Evolutionary conservation across 495 filamentous ascomycete genomes (phyloP), one percentile per base, ranked within the genome.

Genomic region (Aspergillus homomorphus): DNA sequence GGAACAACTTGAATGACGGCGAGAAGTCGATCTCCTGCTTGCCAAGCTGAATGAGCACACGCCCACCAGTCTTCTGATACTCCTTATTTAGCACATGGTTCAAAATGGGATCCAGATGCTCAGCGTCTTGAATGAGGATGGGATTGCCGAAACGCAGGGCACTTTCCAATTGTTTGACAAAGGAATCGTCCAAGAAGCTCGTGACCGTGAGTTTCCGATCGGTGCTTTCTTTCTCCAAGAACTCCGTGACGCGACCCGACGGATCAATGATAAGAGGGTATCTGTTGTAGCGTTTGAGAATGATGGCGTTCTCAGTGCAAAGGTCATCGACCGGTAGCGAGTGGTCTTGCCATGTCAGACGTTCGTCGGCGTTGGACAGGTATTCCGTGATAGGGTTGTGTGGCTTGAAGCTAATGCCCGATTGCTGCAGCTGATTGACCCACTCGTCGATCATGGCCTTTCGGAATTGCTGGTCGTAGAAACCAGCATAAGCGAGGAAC

Each of bases 21-120:
- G 94, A 99, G 74, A 99, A 98, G 74, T 99, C 94, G 56, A 99
- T 99, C 71, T 98, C 92, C 74, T 99, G 95, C 72, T 93, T 97
- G 63, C 94, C 94, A 28, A 99, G 87, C 69, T 98, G 94, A 58
- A 98, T 98, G 49, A 99, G 83, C 41, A 99, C 94, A 81, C 94
- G 92, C 15, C 94, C 94, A 56, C 94, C 94, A n/a, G 94, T 99
- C 77, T 92, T 96, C 72, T 99, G 94, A 72, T 99, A 98, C 67
- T 99, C 94, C 72, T 98, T 98, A 76, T 99, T 99, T 71, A 99
- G 85, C 48, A 99, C 92, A 67, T 99, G 95, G 69, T 96, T 99
- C 66, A 99, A 86, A 53, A 99, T 89, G 6, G 94, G 94, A 68
- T 99, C 94, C 53, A 99, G 74, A 68, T 98, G 89, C 73, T 99